These are phyloP conservation scores for Fraxinus sp. DNA, from an alignment of 305 asterid species.

Conservation along the genomic window DNA sequence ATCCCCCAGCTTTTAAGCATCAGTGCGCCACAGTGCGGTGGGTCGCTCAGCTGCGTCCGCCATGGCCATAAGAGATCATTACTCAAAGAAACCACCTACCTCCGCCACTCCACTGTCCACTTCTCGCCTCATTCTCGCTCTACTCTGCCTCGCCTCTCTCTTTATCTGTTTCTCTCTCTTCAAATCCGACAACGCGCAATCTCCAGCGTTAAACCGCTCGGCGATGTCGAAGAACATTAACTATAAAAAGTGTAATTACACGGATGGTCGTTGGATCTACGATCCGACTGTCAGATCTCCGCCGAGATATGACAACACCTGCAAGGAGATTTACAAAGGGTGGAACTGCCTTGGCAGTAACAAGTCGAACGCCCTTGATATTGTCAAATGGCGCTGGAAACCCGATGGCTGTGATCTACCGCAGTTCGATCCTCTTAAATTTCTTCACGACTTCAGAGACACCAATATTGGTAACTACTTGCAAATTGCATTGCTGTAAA, in stretches of 20 bases:
- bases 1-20: background rate
- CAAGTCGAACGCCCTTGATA: constrained; percentile 71
- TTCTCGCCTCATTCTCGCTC: constrained; percentile 42
- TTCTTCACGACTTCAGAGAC: constrained; percentile 61
- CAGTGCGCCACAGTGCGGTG: constrained; percentile 30
- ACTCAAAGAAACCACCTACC: constrained; percentile 38
- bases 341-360: constrained; percentile 83
- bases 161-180: constrained; percentile 55
- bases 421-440: constrained; percentile 61
- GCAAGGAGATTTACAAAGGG: constrained; percentile 97
- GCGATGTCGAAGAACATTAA: constrained; percentile 21
- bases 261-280: constrained; percentile 73
- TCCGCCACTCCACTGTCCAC: constrained; percentile 31
- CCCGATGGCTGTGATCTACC: constrained; percentile 77
- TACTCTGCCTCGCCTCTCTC: constrained; percentile 49
- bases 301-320: constrained; percentile 68
- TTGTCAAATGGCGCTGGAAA: constrained; percentile 85
- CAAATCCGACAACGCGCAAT: constrained; percentile 29
- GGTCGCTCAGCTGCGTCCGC: constrained; percentile 30
- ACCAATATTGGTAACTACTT: constrained; percentile 61
- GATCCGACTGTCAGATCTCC: constrained; percentile 50
- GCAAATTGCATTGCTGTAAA: background rate
- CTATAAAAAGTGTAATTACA: constrained; percentile 47
- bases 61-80: constrained; percentile 51
- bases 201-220: constrained; percentile 28